Base-by-base conservation (phyloP, 306 rosid species). In the Fragaria iinumae region DNA sequence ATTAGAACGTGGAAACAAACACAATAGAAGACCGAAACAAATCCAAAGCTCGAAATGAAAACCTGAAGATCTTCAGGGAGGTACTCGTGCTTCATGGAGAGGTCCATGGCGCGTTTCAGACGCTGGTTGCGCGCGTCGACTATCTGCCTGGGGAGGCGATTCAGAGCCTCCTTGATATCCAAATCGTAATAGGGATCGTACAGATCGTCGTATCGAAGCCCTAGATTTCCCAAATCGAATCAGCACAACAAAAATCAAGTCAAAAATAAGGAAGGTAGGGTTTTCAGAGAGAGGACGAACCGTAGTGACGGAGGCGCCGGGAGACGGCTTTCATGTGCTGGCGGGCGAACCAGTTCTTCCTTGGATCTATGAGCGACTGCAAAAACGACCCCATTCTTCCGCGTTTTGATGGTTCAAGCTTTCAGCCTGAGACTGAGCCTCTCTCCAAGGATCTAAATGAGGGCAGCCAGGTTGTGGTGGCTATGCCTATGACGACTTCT, bases 51-150 rank as follows among this genome's bases (percentile, higher is more conserved):
- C 39, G 52, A 25, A 55, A 23, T 4, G 3, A 83, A 92, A 83
- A 95, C 99, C 99, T 95, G 97, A 76, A 95, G 91, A 84, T 91
- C 23, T 0, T 89, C 90, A 3, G 93, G 89, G 76, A 92, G 99
- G 79, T 92, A 95, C 80, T 88, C 78, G 72, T 95, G 99, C 96
- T 95, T 95, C 97, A 92, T 86, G 80, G 99, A 95, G 69, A 95
- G 98, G 86, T 95, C 97, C 79, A 95, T 86, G 69, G 99, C 97
- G 27, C 98, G 99, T 86, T 92, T 92, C 49, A 95, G 89, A 74
- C 99, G 96, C 82, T 93, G 97, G 70, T 89, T 88, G 16, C 99
- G 97, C 0, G 99, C 98, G 80, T 91, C 96, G 2, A 92, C 93
- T 2, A 95, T 82, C 91, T 95, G 96, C 75, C 91, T 89, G 0